These are phyloP conservation scores for Paecilomyces sp. DNA, from an alignment of 2,329 filamentous ascomycete species.

Conservation along the genomic window DNA sequence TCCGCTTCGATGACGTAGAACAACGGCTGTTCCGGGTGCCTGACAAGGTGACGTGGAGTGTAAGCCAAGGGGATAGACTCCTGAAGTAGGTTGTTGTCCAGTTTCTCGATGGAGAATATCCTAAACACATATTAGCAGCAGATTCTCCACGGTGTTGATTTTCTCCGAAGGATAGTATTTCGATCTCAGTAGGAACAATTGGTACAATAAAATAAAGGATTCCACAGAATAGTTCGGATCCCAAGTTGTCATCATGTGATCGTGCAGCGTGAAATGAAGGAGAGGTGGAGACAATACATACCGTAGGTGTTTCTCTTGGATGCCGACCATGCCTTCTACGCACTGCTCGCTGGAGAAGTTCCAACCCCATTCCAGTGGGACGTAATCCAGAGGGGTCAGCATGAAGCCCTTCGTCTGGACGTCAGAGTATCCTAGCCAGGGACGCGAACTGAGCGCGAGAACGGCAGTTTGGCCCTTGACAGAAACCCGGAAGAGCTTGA, in stretches of 20 bases:
- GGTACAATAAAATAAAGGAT: conserved; percentile 45
- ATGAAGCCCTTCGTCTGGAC: conserved; percentile 81
- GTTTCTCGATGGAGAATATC: conserved; percentile 84
- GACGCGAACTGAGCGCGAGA: conserved; percentile 80
- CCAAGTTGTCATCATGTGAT: conserved; percentile 40
- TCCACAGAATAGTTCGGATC: conserved; percentile 38
- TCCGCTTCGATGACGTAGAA: conserved; percentile 95
- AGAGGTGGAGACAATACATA: conserved; percentile 39
- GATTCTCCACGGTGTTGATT: conserved; percentile 1
- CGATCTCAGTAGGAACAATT: conserved; percentile 96
- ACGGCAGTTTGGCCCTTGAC: conserved; percentile 80
- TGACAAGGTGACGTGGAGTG: conserved; percentile 79
- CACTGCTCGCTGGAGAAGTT: conserved; percentile 96
- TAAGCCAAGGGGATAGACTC: conserved; percentile 81
- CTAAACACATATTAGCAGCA: conserved; percentile 34
- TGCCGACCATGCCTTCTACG: conserved; percentile 86
- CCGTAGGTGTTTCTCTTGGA: conserved; percentile 82
- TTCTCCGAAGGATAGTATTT: conserved; percentile 4
- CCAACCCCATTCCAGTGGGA: conserved; percentile 85
- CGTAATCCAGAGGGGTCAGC: conserved; percentile 85
- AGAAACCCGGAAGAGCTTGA: conserved; percentile 84
- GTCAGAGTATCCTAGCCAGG: conserved; percentile 95
- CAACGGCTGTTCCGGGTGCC: conserved; percentile 77
- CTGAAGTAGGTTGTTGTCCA: conserved; percentile 78
- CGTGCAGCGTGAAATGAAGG: conserved; percentile 16